Base-by-base conservation (phyloP, 148 eudicot genomes). In the Salicornia ramosissima region DNA sequence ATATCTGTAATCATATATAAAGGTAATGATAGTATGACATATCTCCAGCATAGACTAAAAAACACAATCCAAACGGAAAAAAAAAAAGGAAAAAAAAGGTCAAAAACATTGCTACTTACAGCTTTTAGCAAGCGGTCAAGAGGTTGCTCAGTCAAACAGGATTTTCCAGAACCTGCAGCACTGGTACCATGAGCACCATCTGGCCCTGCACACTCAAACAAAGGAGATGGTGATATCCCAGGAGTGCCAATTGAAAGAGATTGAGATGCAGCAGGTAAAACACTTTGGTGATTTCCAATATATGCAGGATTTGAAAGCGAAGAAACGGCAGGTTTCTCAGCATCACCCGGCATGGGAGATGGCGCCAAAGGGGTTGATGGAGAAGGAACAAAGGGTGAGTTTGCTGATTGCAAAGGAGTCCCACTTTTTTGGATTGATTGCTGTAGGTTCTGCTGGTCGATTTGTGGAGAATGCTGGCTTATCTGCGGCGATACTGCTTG, bases 171-270 rank as follows among this genome's bases (percentile, higher is more conserved):
- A 70, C 85, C 75, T 62, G 83, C 65, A 43, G 88, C 58, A 65
- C 73, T 75, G 79, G 67, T 82, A 56, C 75, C 90, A 72, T 83
- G 88, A 69, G 78, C 76, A 51, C 84, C 89, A 77, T 93, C 98
- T 34, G 87, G 80, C 66, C 78, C 83, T 53, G 83, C 69, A 71
- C 88, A 90, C 79, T 93, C 96, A 53, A 93, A 86, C 77, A 93
- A 81, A 71, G 98, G 98, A 60, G 98, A 90, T 40, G 98, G 95
- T 25, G 98, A 93, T 81, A 93, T 87, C 54, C 96, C 98, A 74
- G 98, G 98, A 74, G 98, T 93, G 36, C 96, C 96, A 73, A 90
- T 93, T 33, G 96, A 92, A 86, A 93, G 90, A 64, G 98, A 86
- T 64, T 86, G 90, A 53, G 87, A 80, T 47, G 86, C 80, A 65